Evolutionary conservation across 441 rosid species (phyloP), one percentile per base, ranked within the genome.

Genomic region (Adansonia madagascariensis): DNA sequence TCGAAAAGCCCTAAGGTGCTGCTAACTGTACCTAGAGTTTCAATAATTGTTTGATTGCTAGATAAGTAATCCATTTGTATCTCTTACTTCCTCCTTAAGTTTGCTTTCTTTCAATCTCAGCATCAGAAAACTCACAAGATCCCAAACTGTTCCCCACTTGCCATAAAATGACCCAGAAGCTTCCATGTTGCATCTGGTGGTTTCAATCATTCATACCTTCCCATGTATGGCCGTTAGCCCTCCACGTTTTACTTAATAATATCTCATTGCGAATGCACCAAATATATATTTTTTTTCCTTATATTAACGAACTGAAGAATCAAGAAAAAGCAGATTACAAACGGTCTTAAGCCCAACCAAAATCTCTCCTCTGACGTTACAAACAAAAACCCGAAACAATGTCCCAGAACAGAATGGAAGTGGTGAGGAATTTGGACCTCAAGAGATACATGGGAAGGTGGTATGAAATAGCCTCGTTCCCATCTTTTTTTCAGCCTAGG

Each of bases 391-490:
- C 57, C n/a, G 17, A 8, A 59, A 60, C 63, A 53, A 87, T 85
- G 91, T 86, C 91, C 0, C 80, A 82, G 68, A 90, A 86, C 65
- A 84, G 74, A 79, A 95, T 95, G 95, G 84, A 90, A 73, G 97
- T 91, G 80, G 97, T 93, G 82, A 90, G 75, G 75, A 86, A 86
- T 0, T 73, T 95, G 6, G 97, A 95, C 79, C 0, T 93, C 64
- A 62, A 83, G 73, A 84, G 92, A 18, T 95, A 90, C 86, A 91
- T 91, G 97, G 99, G 98, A 3, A 87, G 97, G 53, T 93, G 98
- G 99, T 90, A 95, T 77, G 99, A 95, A 81, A 92, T 95, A 44
- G 98, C 98, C 4, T 90, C 94, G 15, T 91, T 92, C 77, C 98
- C 97, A 0, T 90, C 98, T 1, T 5, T 39, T 5, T 87, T 87